phyloP scores from a whole-genome alignment of 441 rosid genomes.

The Adansonia grandidieri region DNA sequence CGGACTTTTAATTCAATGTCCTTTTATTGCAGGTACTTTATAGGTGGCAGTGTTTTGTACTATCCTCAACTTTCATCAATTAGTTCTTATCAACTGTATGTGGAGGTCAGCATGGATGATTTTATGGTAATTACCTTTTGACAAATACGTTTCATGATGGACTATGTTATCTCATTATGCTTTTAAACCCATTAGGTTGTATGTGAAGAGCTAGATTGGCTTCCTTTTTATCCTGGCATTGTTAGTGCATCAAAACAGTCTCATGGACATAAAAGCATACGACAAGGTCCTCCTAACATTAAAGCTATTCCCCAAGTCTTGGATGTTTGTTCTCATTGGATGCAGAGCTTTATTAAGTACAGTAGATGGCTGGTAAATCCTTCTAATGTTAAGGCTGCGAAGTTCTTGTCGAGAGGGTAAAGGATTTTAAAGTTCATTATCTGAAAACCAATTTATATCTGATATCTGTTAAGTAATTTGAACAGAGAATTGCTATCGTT shows the following conservation, averaged over 20 bases:
- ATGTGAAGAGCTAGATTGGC: slow-evolving; percentile 98
- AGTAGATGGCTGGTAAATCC: slow-evolving; percentile 94
- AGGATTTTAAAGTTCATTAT: slow-evolving; percentile 20
- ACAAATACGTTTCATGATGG: slow-evolving; percentile 28
- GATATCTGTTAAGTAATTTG: slow-evolving; percentile 14
- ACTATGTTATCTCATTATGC: slow-evolving; percentile 28
- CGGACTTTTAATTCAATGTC: slow-evolving; percentile 24
- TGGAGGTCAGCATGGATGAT: slow-evolving; percentile 67
- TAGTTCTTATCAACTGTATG: slow-evolving; percentile 95
- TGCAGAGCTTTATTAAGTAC: slow-evolving; percentile 91
- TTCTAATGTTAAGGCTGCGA: slow-evolving; percentile 86
- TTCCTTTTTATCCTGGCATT: slow-evolving; percentile 78
- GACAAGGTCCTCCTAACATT: slow-evolving; percentile 74
- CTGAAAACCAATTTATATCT: slow-evolving; percentile 1
- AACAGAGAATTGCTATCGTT: slow-evolving; percentile 25
- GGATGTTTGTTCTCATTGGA: slow-evolving; percentile 92
- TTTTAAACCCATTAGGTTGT: slow-evolving; percentile 70
- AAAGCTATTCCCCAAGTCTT: slow-evolving; percentile 74
- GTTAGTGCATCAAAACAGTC: slow-evolving; percentile 45
- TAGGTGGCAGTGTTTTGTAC: slow-evolving; percentile 91
- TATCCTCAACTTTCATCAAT: slow-evolving; percentile 97
- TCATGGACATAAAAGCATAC: slow-evolving; percentile 66
- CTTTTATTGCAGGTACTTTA: slow-evolving; percentile 65
- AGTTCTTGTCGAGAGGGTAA: slow-evolving; percentile 90
- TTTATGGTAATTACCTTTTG: slow-evolving; percentile 28